Evolutionary conservation across 148 eudicot species (phyloP).

Genomic region (Cornus kousa): DNA sequence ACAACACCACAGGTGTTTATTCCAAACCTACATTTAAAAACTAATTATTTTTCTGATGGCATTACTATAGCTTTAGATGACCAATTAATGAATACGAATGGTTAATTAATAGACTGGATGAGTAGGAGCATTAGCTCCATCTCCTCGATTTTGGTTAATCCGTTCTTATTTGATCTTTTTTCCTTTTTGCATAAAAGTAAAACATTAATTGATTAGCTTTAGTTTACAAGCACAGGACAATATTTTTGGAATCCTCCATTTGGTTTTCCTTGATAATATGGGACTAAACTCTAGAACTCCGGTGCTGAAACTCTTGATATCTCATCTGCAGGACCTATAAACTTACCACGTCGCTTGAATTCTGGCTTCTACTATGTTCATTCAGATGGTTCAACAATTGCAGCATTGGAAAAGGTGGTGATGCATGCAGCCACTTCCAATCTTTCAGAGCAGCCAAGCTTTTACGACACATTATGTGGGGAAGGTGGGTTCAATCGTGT

Average conservation of each 20-base stretch:
- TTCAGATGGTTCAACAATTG: constrained; percentile 64
- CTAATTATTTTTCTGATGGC: not conserved
- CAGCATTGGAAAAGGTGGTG: constrained; percentile 82
- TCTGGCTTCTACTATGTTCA: constrained; percentile 94
- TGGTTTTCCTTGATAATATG: not conserved
- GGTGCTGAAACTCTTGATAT: constrained; percentile 1
- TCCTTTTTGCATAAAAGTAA: constrained; percentile 5
- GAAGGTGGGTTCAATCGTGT: constrained; percentile 67
- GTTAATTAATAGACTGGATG: constrained; percentile 6
- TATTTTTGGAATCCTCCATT: not conserved
- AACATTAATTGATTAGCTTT: not conserved
- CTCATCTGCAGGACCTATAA: constrained; percentile 64
- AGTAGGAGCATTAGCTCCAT: not conserved
- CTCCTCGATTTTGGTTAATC: not conserved
- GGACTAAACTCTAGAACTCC: not conserved
- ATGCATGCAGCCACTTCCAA: constrained; percentile 76
- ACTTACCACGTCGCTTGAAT: constrained; percentile 85
- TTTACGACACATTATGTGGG: constrained; percentile 84
- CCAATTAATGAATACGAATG: not conserved
- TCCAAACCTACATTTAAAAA: not conserved
- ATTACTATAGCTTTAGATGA: not conserved
- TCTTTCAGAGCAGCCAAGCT: constrained; percentile 92
- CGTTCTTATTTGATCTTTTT: constrained; percentile 12
- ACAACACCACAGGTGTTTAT: constrained; percentile 59
- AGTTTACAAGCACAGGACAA: not conserved